phyloP scores from a whole-genome alignment of 129 eudicot genomes.

The Ambrosia artemisiifolia region DNA sequence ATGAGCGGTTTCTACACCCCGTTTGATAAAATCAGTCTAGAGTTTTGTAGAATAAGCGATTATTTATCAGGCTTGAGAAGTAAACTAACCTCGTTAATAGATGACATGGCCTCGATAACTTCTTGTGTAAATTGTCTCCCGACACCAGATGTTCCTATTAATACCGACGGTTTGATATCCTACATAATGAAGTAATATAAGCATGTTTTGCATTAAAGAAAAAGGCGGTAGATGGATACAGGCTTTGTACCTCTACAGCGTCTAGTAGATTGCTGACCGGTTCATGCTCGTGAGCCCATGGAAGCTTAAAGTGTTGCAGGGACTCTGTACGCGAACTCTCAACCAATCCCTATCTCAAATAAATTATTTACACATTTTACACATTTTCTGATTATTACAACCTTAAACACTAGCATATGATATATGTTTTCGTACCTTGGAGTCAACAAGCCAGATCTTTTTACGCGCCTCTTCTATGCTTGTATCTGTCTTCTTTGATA shows the following conservation, averaged over 20 bases:
- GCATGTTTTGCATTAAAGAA: background rate
- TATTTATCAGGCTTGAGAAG: background rate
- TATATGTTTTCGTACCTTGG: conserved; percentile 53
- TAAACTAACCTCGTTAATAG: conserved; percentile 68
- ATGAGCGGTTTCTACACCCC: conserved; percentile 82
- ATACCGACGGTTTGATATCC: conserved; percentile 83
- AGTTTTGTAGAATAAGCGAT: background rate
- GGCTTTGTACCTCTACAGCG: conserved; percentile 65
- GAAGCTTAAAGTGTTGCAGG: conserved; percentile 78
- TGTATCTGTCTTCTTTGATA: conserved; percentile 55
- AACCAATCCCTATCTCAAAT: conserved; percentile 59
- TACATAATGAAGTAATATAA: conserved; percentile 20
- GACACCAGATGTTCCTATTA: conserved; percentile 95
- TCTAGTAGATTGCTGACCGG: conserved; percentile 59
- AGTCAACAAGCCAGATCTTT: conserved; percentile 97
- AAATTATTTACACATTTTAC: background rate
- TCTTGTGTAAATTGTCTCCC: conserved; percentile 92
- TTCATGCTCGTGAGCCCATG: conserved; percentile 93
- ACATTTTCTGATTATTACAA: background rate
- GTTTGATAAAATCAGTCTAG: background rate
- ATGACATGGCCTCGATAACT: conserved; percentile 82
- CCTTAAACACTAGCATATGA: background rate
- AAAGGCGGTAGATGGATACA: background rate
- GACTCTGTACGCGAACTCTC: conserved; percentile 74
- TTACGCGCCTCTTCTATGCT: conserved; percentile 68